Percentiles rank a stretch among this genome's conserved stretches.
Conservation (phyloP, 2,329 filamentous ascomycete species). For the Pseudogymnoascus sp. region DNA sequence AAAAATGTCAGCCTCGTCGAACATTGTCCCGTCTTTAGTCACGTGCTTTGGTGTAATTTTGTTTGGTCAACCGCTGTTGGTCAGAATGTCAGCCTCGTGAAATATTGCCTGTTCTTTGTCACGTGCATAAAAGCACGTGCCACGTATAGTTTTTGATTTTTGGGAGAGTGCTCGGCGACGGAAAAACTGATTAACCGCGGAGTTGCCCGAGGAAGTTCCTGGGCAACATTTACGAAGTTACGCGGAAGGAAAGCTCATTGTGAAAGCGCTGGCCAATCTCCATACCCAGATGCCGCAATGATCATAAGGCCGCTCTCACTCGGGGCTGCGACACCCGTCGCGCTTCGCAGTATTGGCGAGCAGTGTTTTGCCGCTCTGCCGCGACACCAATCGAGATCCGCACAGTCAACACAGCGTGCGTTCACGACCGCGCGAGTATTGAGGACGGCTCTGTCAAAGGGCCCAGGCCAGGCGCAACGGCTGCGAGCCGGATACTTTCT, state of each 20-base stretch:
- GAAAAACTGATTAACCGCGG: neutral
- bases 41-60: neutral
- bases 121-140: neutral
- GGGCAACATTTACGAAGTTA: slow-evolving; percentile 2
- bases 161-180: neutral
- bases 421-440: slow-evolving; percentile 8
- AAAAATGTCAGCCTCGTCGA: neutral
- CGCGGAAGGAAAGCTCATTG: slow-evolving; percentile 4
- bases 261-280: neutral
- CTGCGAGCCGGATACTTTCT: neutral
- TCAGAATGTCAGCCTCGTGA: neutral
- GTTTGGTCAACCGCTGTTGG: neutral
- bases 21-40: neutral
- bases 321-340: slow-evolving; percentile 7
- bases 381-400: neutral
- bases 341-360: slow-evolving; percentile 1
- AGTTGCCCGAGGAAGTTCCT: slow-evolving; percentile 2
- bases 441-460: slow-evolving; percentile 1
- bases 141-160: neutral
- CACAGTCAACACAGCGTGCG: neutral
- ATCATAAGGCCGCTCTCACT: slow-evolving; percentile 10
- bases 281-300: slow-evolving; percentile 10
- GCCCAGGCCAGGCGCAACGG: neutral
- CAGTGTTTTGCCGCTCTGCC: neutral
- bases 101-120: neutral